These are phyloP conservation scores for Ploettnerulaceae sp. DNA, from an alignment of 2,329 filamentous ascomycete genomes.

Conservation along the genomic window DNA sequence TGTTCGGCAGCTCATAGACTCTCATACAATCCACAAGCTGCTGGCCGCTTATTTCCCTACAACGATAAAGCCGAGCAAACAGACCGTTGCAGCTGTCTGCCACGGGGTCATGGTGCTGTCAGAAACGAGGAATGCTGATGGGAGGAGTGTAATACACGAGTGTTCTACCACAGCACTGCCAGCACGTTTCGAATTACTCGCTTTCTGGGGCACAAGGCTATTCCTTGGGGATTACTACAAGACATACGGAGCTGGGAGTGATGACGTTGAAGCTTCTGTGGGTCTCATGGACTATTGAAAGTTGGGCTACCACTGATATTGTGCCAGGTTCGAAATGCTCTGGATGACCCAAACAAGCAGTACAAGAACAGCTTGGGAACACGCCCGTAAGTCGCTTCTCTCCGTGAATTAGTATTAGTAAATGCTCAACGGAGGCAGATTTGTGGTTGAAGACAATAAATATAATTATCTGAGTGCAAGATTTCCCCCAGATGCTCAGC, in stretches of 20 bases:
- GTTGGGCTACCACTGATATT: not conserved
- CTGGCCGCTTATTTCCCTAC: constrained; percentile 44
- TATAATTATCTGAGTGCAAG: constrained; percentile 47
- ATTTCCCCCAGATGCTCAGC: constrained; percentile 41
- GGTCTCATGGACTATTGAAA: constrained; percentile 17
- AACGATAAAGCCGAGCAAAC: constrained; percentile 41
- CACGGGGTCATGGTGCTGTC: constrained; percentile 50
- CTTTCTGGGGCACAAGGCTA: constrained; percentile 44
- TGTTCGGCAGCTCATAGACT: constrained; percentile 48
- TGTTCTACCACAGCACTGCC: constrained; percentile 47
- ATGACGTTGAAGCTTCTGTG: constrained; percentile 44
- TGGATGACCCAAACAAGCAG: constrained; percentile 40
- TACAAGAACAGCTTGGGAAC: constrained; percentile 42
- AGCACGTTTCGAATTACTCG: constrained; percentile 43
- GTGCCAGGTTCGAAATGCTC: constrained; percentile 42
- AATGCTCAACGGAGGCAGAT: constrained; percentile 32
- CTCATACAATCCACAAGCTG: constrained; percentile 40
- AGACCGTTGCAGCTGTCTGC: constrained; percentile 46
- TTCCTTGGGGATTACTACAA: constrained; percentile 53
- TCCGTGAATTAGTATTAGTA: not conserved
- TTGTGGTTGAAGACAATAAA: constrained; percentile 44
- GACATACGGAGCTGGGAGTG: constrained; percentile 48
- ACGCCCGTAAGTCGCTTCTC: constrained; percentile 37
- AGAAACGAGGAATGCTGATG: constrained; percentile 39
- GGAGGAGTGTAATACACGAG: constrained; percentile 44